These are phyloP conservation scores for Gracilaria domingensis DNA, from an alignment of 23 red algal genomes.

Conservation along the genomic window DNA sequence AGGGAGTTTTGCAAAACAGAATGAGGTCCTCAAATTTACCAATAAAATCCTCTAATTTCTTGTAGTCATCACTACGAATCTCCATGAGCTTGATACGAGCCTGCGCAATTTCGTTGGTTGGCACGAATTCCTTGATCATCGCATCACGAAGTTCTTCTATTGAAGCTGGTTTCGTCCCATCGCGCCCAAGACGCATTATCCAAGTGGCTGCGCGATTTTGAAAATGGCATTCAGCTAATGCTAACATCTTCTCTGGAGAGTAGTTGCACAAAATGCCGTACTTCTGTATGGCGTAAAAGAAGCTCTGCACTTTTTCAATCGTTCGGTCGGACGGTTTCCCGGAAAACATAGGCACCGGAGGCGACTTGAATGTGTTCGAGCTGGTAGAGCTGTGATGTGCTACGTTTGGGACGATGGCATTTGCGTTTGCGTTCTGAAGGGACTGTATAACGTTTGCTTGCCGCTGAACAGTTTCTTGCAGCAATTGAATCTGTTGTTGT, in stretches of 20 bases:
- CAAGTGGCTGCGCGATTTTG: constrained; percentile 48
- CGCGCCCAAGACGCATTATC: constrained; percentile 27
- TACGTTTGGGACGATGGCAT: background rate
- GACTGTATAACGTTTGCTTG: constrained; percentile 15
- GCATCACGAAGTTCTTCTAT: constrained; percentile 30
- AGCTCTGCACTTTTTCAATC: constrained; percentile 24
- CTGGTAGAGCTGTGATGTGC: background rate
- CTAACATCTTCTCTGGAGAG: constrained; percentile 32
- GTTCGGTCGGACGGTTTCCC: constrained; percentile 11
- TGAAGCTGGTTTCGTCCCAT: constrained; percentile 23
- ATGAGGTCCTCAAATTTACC: constrained; percentile 37
- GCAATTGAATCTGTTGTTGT: constrained; percentile 17
- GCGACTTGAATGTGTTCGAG: constrained; percentile 22
- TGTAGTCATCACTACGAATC: constrained; percentile 4
- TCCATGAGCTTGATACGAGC: constrained; percentile 42
- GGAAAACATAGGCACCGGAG: constrained; percentile 25
- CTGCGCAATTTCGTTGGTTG: constrained; percentile 27
- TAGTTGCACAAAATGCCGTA: constrained; percentile 29
- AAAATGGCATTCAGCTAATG: constrained; percentile 33
- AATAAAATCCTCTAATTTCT: constrained; percentile 25
- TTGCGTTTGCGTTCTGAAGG: background rate
- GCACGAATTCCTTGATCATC: constrained; percentile 37
- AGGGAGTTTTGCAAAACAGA: constrained; percentile 2
- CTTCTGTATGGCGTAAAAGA: constrained; percentile 23
- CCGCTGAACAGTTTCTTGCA: background rate